Percentiles rank a stretch among this genome's conserved stretches.
Conservation (phyloP, 2,329 filamentous ascomycete genomes). For the Nemania sp. region DNA sequence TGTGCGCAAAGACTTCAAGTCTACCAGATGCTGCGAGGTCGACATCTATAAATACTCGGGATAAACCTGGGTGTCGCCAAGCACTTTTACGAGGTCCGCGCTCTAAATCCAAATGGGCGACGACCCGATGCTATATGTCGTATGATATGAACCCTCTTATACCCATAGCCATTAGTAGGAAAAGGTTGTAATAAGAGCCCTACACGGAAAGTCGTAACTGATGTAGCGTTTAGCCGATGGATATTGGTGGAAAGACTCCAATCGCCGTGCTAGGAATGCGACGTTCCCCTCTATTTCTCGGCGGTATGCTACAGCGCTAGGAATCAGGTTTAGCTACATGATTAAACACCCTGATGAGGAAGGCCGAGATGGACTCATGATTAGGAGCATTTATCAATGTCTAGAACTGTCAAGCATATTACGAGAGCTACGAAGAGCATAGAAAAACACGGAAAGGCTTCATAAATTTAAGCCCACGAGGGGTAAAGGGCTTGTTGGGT, state of each 20-base stretch:
- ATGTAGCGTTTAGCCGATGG: slow-evolving; percentile 31
- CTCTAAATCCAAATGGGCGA: neutral
- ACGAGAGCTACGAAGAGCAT: no score
- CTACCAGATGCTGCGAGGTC: slow-evolving; percentile 7
- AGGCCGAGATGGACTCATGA: neutral
- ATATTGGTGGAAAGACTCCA: slow-evolving; percentile 35
- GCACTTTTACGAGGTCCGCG: neutral
- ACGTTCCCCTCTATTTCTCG: slow-evolving; percentile 33
- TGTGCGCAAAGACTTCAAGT: neutral
- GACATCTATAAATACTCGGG: slow-evolving; percentile 9
- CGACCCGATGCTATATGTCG: neutral
- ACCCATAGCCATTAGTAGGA: neutral
- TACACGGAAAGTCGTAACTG: slow-evolving; percentile 13
- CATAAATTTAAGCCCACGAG: neutral
- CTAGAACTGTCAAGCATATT: neutral
- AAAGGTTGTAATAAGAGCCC: slow-evolving; percentile 10
- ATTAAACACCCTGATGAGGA: neutral
- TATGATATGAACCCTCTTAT: neutral
- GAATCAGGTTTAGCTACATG: neutral
- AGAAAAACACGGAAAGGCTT: neutral
- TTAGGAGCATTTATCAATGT: slow-evolving; percentile 5
- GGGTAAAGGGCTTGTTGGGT: slow-evolving; percentile 10
- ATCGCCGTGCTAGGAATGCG: slow-evolving; percentile 8
- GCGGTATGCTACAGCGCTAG: neutral
- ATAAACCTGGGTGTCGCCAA: neutral